Evolutionary conservation across 2,329 filamentous ascomycete genomes (phyloP).

Genomic region (Colletotrichum shisoi): DNA sequence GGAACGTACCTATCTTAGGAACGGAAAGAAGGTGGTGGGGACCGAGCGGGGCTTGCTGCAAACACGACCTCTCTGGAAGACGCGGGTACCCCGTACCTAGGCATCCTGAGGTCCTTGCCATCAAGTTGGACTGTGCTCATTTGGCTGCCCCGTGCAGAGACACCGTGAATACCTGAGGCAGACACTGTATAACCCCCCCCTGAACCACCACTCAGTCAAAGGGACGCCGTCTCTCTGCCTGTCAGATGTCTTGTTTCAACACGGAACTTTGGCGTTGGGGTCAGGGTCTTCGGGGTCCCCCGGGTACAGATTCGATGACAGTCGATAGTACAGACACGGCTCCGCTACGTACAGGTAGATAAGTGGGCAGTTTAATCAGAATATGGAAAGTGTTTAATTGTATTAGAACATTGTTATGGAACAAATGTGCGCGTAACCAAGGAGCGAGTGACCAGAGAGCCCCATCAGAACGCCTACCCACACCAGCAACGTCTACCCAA

Average conservation of each 20-base stretch:
- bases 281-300: slow-evolving; percentile 6
- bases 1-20: no score
- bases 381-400: slow-evolving; percentile 29
- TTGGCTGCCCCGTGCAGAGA: slow-evolving; percentile 2
- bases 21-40: background rate
- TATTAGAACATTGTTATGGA: slow-evolving; percentile 36
- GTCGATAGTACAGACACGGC: no score
- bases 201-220: background rate
- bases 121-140: slow-evolving; percentile 1
- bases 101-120: no score
- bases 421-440: slow-evolving; percentile 30
- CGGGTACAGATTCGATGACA: background rate
- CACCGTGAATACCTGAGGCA: background rate
- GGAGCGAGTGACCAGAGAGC: slow-evolving; percentile 32
- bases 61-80: background rate
- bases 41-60: background rate
- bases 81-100: background rate
- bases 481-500: slow-evolving; percentile 33
- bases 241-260: slow-evolving; percentile 21
- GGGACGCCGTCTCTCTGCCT: background rate
- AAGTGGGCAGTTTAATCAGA: background rate
- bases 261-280: background rate
- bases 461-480: slow-evolving; percentile 38
- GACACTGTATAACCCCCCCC: background rate
- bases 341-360: background rate